These are phyloP conservation scores for Atkinsonella texensis DNA, from an alignment of 2,329 filamentous ascomycete genomes.

Conservation along the genomic window DNA sequence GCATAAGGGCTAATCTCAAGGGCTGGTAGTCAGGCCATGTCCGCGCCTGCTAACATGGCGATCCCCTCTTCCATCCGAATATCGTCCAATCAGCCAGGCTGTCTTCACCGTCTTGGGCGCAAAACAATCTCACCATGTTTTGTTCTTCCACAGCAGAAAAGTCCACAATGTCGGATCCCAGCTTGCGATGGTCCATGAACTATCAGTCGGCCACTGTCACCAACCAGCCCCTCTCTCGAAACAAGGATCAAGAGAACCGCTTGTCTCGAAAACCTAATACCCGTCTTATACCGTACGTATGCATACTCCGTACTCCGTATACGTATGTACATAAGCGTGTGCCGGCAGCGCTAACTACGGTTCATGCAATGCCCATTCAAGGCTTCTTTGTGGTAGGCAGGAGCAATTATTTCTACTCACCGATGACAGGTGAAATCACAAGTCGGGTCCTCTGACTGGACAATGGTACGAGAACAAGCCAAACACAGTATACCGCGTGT, in stretches of 20 bases:
- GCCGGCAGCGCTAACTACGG: constrained; percentile 4
- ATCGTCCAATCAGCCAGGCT: constrained; percentile 13
- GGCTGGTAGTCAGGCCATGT: constrained; percentile 11
- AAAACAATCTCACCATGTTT: constrained; percentile 3
- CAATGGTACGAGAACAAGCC: constrained; percentile 5
- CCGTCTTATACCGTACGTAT: too few relatives aligned
- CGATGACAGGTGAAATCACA: constrained; percentile 2
- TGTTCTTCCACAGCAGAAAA: constrained; percentile 1
- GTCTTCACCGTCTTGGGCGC: constrained; percentile 12
- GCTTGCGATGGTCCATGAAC: constrained; percentile 2
- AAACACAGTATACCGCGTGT: not conserved
- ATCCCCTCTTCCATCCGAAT: constrained; percentile 4
- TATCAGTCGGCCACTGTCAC: constrained; percentile 6
- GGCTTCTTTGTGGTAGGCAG: not conserved
- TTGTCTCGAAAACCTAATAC: too few relatives aligned
- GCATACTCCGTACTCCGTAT: not conserved
- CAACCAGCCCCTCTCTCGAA: constrained; percentile 3
- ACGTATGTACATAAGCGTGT: not conserved
- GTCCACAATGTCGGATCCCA: constrained; percentile 1
- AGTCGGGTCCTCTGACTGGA: constrained; percentile 4
- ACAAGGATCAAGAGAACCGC: not conserved
- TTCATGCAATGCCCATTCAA: constrained; percentile 8
- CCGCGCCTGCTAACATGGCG: constrained; percentile 6
- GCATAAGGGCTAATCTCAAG: constrained; percentile 42
- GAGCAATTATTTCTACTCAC: constrained; percentile 3